Evolutionary conservation across 169 alveolate genomes (phyloP), one percentile per base, ranked within the genome.

Genomic region (Plasmodium falciparum): DNA sequence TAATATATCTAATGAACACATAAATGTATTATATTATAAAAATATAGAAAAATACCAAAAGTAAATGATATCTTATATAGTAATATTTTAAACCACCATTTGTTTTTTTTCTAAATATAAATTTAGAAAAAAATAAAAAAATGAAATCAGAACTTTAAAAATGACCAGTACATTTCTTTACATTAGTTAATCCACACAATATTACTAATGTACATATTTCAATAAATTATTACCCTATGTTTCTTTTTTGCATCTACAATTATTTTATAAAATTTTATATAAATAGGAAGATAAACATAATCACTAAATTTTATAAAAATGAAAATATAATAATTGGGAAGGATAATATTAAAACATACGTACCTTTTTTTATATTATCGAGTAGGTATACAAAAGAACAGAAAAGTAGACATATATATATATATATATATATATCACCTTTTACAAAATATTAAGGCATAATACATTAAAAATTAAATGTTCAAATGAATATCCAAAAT

Each of bases 191-290:
- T 9, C 17, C 45, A 20, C 22, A 29, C 0, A 62, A 39, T 15
- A 20, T 22, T 12, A 7, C 29, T 54, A 56, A 29, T 24, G 33
- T 22, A 24, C 4, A 66, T 12, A 17, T 29, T 65, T 56, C 71
- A 17, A 39, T 15, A 29, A 76, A 76, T 47, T 54, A 22, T 50
- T 76, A 76, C 39, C 54, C 63, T 33, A 12, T 49, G 52, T 76
- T 59, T 29, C 89, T 76, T 50, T 65, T 65, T 1, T 65, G 49
- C 58, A 50, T 76, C 17, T 76, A 76, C 67, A 76, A 65, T 65
- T 76, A 76, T 70, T 58, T 62, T 39, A n/a, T 70, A 39, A 24
- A 11, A 45, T 50, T 76, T 52, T 67, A 67, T 17, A 62, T 43
- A 67, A 24, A 63, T 54, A 15, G 66, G 45, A 65, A 62, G 49